phyloP scores from a whole-genome alignment of 192 early-diverging fungal species.

The Piromyces sp. region DNA sequence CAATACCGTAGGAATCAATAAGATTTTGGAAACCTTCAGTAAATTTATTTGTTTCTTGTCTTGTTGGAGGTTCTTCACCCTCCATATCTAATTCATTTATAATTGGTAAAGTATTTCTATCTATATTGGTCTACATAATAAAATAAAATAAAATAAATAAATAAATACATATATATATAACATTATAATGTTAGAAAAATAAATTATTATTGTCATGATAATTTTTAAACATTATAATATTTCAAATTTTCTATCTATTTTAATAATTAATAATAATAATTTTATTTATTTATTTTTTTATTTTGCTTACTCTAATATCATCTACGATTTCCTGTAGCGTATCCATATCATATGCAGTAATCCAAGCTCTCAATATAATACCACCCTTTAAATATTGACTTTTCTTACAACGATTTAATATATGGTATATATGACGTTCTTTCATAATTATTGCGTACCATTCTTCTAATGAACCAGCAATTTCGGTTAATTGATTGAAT shows the following conservation, averaged over 20 bases:
- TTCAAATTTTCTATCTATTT: no score
- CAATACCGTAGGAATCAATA: constrained; percentile 93
- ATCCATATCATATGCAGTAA: not conserved
- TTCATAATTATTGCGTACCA: not conserved
- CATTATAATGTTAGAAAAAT: no score
- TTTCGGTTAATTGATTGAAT: not conserved
- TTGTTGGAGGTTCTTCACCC: constrained; percentile 86
- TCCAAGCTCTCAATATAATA: not conserved
- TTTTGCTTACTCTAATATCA: not conserved
- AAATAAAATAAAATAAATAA: not conserved
- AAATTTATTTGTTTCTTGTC: constrained; percentile 87
- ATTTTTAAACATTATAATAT: no score
- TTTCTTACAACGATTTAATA: not conserved
- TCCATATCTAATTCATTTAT: constrained; percentile 64
- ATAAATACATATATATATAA: not conserved
- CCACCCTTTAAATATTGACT: not conserved
- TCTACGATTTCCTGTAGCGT: not conserved
- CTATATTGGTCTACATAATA: constrained; percentile 33
- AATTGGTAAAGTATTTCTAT: constrained; percentile 70
- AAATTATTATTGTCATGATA: no score
- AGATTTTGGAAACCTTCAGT: constrained; percentile 90
- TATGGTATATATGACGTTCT: not conserved
- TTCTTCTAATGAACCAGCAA: not conserved
- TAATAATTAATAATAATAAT: no score
- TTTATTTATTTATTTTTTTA: not conserved